A percentile compares a stretch with the other conserved stretches of the same genome.
phyloP scores from a whole-genome alignment of 1,284 basidiomycete species.

The Apiotrichum laibachii region DNA sequence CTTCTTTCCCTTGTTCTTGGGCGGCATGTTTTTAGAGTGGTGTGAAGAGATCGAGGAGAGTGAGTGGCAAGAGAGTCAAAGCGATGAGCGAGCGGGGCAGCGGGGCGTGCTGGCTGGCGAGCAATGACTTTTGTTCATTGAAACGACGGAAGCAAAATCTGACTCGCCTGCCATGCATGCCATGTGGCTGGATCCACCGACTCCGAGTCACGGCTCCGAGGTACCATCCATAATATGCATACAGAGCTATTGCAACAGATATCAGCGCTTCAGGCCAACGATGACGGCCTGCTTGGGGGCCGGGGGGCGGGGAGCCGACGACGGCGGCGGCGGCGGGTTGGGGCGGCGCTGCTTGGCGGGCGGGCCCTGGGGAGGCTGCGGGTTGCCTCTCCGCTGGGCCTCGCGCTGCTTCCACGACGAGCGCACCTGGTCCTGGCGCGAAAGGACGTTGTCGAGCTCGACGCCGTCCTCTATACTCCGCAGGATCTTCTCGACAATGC shows the following conservation, averaged over 20 bases:
- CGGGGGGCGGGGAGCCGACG: constrained; percentile 2
- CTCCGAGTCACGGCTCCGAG: no score
- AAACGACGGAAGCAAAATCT: neutral
- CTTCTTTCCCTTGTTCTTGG: constrained; percentile 86
- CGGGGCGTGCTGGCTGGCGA: neutral
- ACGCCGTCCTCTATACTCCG: constrained; percentile 86
- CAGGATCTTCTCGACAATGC: constrained; percentile 78
- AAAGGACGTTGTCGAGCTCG: constrained; percentile 68
- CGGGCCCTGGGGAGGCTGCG: constrained; percentile 15
- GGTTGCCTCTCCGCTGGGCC: constrained; percentile 14
- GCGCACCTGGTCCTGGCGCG: constrained; percentile 38
- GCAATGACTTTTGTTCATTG: constrained; percentile 1
- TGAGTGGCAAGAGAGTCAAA: neutral
- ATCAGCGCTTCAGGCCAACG: constrained; percentile 34
- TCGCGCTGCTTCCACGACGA: constrained; percentile 44
- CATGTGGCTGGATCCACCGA: neutral
- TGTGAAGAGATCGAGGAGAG: constrained; percentile 10
- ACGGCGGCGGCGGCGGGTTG: constrained; percentile 1
- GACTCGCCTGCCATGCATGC: neutral
- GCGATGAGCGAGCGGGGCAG: neutral
- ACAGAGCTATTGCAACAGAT: neutral
- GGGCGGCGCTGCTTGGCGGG: neutral
- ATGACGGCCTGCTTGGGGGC: constrained; percentile 24
- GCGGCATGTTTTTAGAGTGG: constrained; percentile 61
- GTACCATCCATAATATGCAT: neutral